A percentile compares a stretch with the other conserved stretches of the same genome.
Conservation (phyloP, 208 protist genomes). For the Crithidia fasciculata region DNA sequence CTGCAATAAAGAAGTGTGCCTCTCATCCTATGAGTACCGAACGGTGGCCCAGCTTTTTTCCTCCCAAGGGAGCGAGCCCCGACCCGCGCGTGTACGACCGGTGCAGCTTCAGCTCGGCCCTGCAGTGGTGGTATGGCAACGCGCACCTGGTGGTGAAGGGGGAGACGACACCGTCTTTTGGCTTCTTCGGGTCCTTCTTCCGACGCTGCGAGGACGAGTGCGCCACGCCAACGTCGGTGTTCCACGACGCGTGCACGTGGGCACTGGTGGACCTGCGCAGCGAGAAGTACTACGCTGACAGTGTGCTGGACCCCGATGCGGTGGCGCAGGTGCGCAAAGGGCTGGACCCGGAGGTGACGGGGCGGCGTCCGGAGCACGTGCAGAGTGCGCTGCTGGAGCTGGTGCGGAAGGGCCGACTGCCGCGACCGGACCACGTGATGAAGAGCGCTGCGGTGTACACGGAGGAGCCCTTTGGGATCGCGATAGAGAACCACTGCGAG, state of each 20-base stretch:
- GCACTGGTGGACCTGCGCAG: slow-evolving; percentile 51
- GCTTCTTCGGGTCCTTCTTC: slow-evolving; percentile 66
- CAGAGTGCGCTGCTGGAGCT: slow-evolving; percentile 40
- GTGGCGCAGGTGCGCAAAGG: slow-evolving; percentile 30
- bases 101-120: slow-evolving; percentile 16
- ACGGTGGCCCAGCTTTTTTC: slow-evolving; percentile 23
- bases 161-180: slow-evolving; percentile 30
- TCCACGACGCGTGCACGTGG: slow-evolving; percentile 58
- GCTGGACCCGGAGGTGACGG: slow-evolving; percentile 29
- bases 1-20: too few species aligned
- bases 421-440: slow-evolving; percentile 47
- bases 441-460: slow-evolving; percentile 25
- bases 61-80: slow-evolving; percentile 22
- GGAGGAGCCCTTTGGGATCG: slow-evolving; percentile 35
- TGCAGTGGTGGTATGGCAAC: slow-evolving; percentile 74
- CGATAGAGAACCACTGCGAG: slow-evolving; percentile 40
- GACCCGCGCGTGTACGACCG: slow-evolving; percentile 34
- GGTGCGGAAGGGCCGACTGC: slow-evolving; percentile 38
- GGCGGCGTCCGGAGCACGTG: slow-evolving; percentile 15
- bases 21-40: neutral
- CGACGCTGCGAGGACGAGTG: slow-evolving; percentile 35
- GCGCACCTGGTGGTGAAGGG: slow-evolving; percentile 35
- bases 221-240: slow-evolving; percentile 13
- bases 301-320: slow-evolving; percentile 40
- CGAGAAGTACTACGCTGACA: slow-evolving; percentile 63